Evolutionary conservation across 106 monocot species (phyloP).

Genomic region (Dioscorea alata): DNA sequence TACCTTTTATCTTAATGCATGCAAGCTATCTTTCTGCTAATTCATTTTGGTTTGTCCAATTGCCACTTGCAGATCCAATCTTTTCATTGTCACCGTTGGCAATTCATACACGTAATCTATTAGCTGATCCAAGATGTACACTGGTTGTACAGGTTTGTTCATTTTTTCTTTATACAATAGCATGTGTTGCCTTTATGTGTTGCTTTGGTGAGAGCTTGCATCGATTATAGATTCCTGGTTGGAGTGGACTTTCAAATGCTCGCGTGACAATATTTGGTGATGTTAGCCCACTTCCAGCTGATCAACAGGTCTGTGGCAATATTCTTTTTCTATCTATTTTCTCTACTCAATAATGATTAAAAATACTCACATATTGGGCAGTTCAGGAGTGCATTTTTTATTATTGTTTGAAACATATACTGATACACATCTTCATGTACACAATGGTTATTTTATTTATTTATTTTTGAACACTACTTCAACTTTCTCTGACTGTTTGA

Average conservation of each 20-base stretch:
- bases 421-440: too few species aligned
- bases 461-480: too few species aligned
- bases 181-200: not conserved
- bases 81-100: conserved; percentile 93
- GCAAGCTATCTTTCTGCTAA: not conserved
- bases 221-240: conserved; percentile 79
- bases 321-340: too few species aligned
- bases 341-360: too few species aligned
- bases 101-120: conserved; percentile 89
- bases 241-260: conserved; percentile 98
- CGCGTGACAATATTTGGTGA: conserved; percentile 98
- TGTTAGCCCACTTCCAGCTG: conserved; percentile 60
- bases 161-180: not conserved
- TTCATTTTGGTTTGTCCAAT: not conserved
- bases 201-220: not conserved
- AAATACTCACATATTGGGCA: too few species aligned
- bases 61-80: conserved; percentile 66
- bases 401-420: too few species aligned
- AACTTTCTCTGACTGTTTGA: too few species aligned
- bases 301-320: conserved; percentile 56
- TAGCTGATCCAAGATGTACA: conserved; percentile 91
- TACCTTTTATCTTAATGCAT: not conserved
- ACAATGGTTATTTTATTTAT: too few species aligned
- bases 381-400: too few species aligned
- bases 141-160: conserved; percentile 86